Evolutionary conservation across 1,284 basidiomycete species (phyloP).

Genomic region (Termitomyces sp.): DNA sequence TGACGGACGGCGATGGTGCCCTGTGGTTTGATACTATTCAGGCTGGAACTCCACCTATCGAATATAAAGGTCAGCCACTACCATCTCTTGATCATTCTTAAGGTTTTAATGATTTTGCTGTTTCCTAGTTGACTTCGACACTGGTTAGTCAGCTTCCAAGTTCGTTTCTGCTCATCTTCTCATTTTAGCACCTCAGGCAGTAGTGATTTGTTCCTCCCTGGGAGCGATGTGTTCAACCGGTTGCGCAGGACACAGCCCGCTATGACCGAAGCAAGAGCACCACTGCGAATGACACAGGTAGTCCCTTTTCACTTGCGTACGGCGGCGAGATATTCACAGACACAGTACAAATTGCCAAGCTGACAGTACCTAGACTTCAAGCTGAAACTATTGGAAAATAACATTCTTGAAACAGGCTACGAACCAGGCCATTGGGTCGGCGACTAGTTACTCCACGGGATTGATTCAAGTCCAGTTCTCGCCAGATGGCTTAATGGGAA

Average conservation of each 20-base stretch:
- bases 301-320: conserved; percentile 42
- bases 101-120: not conserved
- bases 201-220: conserved; percentile 38
- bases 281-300: conserved; percentile 26
- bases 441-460: conserved; percentile 40
- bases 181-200: conserved; percentile 22
- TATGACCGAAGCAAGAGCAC: conserved; percentile 33
- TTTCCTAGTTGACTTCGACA: conserved; percentile 38
- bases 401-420: conserved; percentile 24
- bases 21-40: conserved; percentile 32
- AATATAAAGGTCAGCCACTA: conserved; percentile 22
- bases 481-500: conserved; percentile 46
- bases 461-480: conserved; percentile 30
- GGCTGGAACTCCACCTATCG: conserved; percentile 35
- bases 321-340: conserved; percentile 53
- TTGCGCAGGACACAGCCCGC: conserved; percentile 19
- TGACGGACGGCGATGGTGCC: conserved; percentile 27
- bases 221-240: conserved; percentile 25
- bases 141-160: conserved; percentile 23
- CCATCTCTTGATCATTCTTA: not conserved
- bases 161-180: not conserved
- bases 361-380: conserved; percentile 20
- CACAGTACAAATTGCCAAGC: conserved; percentile 23
- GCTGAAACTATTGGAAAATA: not conserved
- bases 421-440: conserved; percentile 37